Evolutionary conservation across 768 basidiomycete genomes (phyloP), one percentile per base, ranked within the genome.

Genomic region (Trametes cingulata): DNA sequence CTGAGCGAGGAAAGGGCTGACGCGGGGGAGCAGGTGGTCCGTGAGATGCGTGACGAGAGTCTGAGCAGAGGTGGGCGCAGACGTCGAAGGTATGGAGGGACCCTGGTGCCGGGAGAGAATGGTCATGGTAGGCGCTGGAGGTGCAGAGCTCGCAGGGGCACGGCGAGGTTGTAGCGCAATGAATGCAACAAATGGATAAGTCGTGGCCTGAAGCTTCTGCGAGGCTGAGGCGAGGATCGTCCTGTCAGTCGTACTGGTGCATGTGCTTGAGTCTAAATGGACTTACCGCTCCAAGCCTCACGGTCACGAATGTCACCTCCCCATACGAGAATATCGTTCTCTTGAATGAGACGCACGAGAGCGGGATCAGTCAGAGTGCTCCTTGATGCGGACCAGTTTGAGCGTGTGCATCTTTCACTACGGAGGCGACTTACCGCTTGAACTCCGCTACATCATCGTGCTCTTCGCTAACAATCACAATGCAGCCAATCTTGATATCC

Each of bases 171-270:
- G 92, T 48, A 97, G 83, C 1, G 95, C 88, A 48, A 97, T 72
- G 73, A 98, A 99, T 0, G 92, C 91, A 48, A 99, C 80, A 62
- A 95, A 95, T 0, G 96, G 97, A 68, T 90, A 97, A 0, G 95
- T 93, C 1, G 95, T 94, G 2, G 88, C 88, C 68, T 91, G 86
- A 0, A 98, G 77, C 70, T 90, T 91, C 68, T 88, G 83, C 13
- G 85, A 77, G 27, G 76, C 90, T 78, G 75, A 51, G n/a, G n/a
- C 19, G 19, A 35, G 35, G 24, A 45, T n/a, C n/a, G n/a, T n/a
- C n/a, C n/a, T 12, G n/a, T 50, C 19, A 50, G 17, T 3, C 2
- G 8, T 22, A 4, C 4, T 20, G n/a, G 8, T 20, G 8, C 35
- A 3, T 27, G 13, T 19, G 17, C 10, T 37, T 7, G 3, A 19